phyloP scores from a whole-genome alignment of 2,329 filamentous ascomycete genomes.

The Claviceps lovelessii region DNA sequence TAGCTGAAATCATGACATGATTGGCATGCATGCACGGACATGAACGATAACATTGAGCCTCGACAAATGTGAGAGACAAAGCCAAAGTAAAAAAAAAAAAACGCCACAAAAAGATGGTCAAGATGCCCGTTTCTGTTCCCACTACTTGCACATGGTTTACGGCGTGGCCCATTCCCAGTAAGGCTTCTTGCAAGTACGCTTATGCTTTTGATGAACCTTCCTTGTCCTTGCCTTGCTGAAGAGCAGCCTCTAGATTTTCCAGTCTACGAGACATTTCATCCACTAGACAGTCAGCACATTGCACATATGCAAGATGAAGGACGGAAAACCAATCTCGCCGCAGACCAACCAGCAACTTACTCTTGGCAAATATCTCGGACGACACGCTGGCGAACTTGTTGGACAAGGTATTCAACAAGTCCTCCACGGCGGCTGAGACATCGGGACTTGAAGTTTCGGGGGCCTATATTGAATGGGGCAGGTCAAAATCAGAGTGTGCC shows the following conservation, averaged over 20 bases:
- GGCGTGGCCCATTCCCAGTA: background rate
- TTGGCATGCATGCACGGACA: background rate
- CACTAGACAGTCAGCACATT: conserved; percentile 40
- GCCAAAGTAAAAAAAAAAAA: background rate
- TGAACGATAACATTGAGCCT: background rate
- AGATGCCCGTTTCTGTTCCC: background rate
- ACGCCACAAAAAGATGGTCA: no score
- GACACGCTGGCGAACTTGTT: conserved; percentile 77
- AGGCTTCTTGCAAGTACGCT: background rate
- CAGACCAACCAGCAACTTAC: conserved; percentile 33
- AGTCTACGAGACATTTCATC: conserved; percentile 83
- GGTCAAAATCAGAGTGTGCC: background rate
- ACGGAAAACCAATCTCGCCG: background rate
- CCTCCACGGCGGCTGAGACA: conserved; percentile 67
- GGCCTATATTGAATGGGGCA: background rate
- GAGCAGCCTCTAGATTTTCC: conserved; percentile 65
- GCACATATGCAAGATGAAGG: background rate
- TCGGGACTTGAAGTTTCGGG: conserved; percentile 42
- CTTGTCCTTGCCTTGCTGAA: conserved; percentile 43
- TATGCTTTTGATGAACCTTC: conserved; percentile 24
- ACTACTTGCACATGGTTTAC: background rate
- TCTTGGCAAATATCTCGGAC: conserved; percentile 76
- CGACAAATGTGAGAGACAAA: background rate
- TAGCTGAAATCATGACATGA: background rate
- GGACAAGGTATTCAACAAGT: conserved; percentile 69